Evolutionary conservation across 2,329 filamentous ascomycete genomes (phyloP).

Genomic region (Leptographium flavum): DNA sequence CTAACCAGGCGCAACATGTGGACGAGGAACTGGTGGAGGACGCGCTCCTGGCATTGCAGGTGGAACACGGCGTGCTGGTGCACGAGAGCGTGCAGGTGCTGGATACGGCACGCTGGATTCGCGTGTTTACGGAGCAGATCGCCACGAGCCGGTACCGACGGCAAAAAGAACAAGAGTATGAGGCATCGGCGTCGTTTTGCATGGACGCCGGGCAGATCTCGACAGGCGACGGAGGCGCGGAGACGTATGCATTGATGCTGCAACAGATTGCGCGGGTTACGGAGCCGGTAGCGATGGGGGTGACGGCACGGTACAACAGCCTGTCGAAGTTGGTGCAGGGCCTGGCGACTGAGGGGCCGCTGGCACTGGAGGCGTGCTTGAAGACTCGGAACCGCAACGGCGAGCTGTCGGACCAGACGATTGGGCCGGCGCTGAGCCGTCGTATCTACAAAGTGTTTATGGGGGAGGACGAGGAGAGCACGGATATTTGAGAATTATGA

Average conservation of each 20-base stretch:
- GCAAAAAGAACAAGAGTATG: constrained; percentile 30
- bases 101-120: constrained; percentile 61
- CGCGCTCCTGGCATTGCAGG: constrained; percentile 54
- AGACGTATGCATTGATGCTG: constrained; percentile 63
- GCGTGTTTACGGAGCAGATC: constrained; percentile 63
- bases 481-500: constrained; percentile 31
- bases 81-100: constrained; percentile 48
- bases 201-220: constrained; percentile 68
- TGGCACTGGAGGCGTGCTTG: constrained; percentile 45
- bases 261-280: constrained; percentile 63
- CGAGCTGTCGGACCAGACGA: constrained; percentile 33
- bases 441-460: constrained; percentile 47
- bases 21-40: constrained; percentile 58
- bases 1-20: constrained; percentile 27
- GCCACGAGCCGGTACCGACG: constrained; percentile 60
- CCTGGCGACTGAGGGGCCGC: constrained; percentile 43
- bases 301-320: constrained; percentile 44
- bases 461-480: constrained; percentile 38
- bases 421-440: constrained; percentile 45
- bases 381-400: constrained; percentile 45
- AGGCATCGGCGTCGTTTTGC: constrained; percentile 51
- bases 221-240: constrained; percentile 47
- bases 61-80: constrained; percentile 48
- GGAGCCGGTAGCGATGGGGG: constrained; percentile 55
- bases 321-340: constrained; percentile 43